Conservation (phyloP, 148 eudicot genomes). For the Limonium bicolor region DNA sequence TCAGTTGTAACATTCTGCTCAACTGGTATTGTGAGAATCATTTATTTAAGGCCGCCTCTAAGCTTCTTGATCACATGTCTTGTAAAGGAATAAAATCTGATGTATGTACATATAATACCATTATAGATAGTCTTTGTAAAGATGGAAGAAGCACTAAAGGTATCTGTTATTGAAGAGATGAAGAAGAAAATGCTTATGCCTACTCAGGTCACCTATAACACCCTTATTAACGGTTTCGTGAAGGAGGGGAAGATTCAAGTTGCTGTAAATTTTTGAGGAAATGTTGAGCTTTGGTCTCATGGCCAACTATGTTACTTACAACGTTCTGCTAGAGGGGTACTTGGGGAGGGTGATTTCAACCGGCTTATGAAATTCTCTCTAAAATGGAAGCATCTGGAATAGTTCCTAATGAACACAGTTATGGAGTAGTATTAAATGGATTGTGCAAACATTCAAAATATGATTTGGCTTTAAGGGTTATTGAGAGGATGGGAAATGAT, state of each 20-base stretch:
- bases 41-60: conserved; percentile 36
- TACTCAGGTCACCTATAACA: conserved; percentile 60
- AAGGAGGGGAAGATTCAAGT: conserved; percentile 58
- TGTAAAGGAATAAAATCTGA: conserved; percentile 47
- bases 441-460: conserved; percentile 47
- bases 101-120: conserved; percentile 54
- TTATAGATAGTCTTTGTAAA: conserved; percentile 50
- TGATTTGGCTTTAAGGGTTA: conserved; percentile 38
- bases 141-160: conserved; percentile 46
- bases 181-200: conserved; percentile 43
- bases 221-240: conserved; percentile 63
- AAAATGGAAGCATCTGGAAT: conserved; percentile 47
- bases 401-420: conserved; percentile 51
- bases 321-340: conserved; percentile 62
- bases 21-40: conserved; percentile 60
- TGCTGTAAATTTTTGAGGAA: conserved; percentile 54
- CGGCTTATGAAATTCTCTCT: conserved; percentile 37
- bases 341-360: conserved; percentile 33
- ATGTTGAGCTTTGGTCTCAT: conserved; percentile 35
- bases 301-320: conserved; percentile 52
- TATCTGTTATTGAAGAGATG: conserved; percentile 58
- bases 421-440: conserved; percentile 61
- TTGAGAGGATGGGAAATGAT: conserved; percentile 36
- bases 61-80: conserved; percentile 58
- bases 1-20: conserved; percentile 61